A percentile compares a stretch with the other conserved stretches of the same genome.
Evolutionary conservation across 2,329 filamentous ascomycete species (phyloP).

Genomic region (Neonectria neomacrospora): DNA sequence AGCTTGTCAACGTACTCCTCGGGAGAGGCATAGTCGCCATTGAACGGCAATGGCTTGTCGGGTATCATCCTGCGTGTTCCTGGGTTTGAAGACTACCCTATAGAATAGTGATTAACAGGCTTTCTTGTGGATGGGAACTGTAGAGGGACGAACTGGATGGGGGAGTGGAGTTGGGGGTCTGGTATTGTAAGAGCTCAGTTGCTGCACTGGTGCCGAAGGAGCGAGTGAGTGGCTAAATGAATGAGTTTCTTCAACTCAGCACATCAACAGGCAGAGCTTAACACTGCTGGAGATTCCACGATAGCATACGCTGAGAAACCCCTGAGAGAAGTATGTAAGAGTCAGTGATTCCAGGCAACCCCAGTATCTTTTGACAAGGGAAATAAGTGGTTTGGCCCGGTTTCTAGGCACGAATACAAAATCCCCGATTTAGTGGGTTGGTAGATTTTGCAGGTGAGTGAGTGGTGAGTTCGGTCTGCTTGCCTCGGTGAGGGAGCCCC

Average conservation of each 20-base stretch:
- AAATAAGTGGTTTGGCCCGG: slow-evolving; percentile 8
- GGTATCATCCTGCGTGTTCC: slow-evolving; percentile 56
- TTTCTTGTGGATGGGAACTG: neutral
- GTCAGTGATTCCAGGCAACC: neutral
- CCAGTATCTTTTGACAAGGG: neutral
- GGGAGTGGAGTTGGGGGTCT: neutral
- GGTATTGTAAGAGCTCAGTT: neutral
- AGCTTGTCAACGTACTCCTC: slow-evolving; percentile 85
- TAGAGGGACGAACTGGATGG: neutral
- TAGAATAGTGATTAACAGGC: slow-evolving; percentile 21
- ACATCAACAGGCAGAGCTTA: neutral
- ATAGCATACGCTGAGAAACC: neutral
- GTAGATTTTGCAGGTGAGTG: slow-evolving; percentile 42
- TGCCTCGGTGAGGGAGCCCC: neutral
- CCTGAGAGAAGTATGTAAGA: neutral
- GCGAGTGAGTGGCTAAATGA: neutral
- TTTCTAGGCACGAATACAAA: slow-evolving; percentile 32
- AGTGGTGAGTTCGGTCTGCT: slow-evolving; percentile 30
- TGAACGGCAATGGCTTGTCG: slow-evolving; percentile 72
- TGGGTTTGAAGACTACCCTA: slow-evolving; percentile 34
- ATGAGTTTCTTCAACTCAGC: neutral
- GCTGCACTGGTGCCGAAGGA: too few relatives aligned
- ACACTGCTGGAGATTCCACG: too few relatives aligned
- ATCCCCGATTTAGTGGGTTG: slow-evolving; percentile 39
- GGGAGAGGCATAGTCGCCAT: slow-evolving; percentile 73